Percentiles rank a stretch among this genome's conserved stretches.
phyloP scores from a whole-genome alignment of 2,329 filamentous ascomycete species.

The Eutypa lata region DNA sequence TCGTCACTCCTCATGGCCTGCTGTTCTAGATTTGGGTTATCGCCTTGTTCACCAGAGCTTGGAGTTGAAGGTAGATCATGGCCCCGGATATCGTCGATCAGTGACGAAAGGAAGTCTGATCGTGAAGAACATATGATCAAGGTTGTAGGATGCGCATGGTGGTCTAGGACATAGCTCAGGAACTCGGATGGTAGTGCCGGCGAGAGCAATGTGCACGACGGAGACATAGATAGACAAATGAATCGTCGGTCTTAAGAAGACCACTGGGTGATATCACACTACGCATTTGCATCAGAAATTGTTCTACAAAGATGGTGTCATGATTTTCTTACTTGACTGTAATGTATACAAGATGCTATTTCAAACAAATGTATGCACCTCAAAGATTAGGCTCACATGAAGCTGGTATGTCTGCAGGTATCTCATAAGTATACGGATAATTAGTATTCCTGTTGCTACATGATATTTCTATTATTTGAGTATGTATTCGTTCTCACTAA shows the following conservation, averaged over 20 bases:
- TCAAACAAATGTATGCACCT: no score
- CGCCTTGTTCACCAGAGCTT: conserved; percentile 1
- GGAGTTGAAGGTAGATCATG: not conserved
- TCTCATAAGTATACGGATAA: no score
- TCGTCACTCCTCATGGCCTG: conserved; percentile 7
- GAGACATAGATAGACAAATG: conserved; percentile 23
- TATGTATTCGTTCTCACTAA: no score
- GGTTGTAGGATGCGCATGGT: conserved; percentile 56
- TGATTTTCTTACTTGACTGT: no score
- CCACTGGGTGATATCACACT: conserved; percentile 10
- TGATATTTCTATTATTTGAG: no score
- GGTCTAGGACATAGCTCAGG: conserved; percentile 60
- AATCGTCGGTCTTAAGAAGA: conserved; percentile 16
- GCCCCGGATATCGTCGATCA: conserved; percentile 45
- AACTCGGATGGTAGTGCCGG: conserved; percentile 58
- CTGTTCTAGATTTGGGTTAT: conserved; percentile 6
- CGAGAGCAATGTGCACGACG: conserved; percentile 39
- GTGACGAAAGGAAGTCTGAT: conserved; percentile 59
- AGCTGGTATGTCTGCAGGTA: no score
- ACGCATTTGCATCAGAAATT: not conserved
- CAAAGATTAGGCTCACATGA: no score
- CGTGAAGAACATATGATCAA: conserved; percentile 69
- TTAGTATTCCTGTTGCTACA: no score
- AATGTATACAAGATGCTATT: no score
- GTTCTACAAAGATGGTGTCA: no score